These are phyloP conservation scores for Crithidia brevicula DNA, from an alignment of 208 protist species.

Conservation along the genomic window DNA sequence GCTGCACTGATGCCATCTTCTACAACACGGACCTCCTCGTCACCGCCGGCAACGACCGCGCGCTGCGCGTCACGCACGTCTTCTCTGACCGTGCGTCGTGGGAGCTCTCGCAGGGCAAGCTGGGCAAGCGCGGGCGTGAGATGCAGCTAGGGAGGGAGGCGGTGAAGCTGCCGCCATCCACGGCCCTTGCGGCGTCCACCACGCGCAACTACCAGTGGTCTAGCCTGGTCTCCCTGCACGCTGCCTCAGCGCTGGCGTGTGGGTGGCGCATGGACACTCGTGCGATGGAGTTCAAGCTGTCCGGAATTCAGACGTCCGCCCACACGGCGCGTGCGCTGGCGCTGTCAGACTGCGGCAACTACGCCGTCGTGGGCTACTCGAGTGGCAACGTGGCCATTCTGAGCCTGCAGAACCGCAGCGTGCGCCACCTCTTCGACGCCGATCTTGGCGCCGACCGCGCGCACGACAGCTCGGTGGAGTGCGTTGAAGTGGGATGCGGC, in stretches of 20 bases:
- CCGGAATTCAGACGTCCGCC: constrained; percentile 59
- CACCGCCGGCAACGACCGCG: constrained; percentile 76
- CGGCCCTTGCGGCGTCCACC: constrained; percentile 58
- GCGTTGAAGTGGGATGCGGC: constrained; percentile 75
- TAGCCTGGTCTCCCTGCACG: constrained; percentile 81
- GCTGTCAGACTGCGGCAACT: constrained; percentile 90
- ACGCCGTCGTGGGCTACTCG: constrained; percentile 85
- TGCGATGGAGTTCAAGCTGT: constrained; percentile 78
- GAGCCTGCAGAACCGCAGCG: constrained; percentile 80
- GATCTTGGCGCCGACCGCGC: constrained; percentile 39
- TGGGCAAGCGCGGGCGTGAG: constrained; percentile 76
- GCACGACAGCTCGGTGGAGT: constrained; percentile 76
- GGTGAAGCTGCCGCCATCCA: constrained; percentile 79
- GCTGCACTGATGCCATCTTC: constrained; percentile 80
- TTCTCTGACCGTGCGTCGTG: constrained; percentile 90
- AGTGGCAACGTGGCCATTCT: constrained; percentile 78
- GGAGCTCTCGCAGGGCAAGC: constrained; percentile 90
- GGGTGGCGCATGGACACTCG: constrained; percentile 89
- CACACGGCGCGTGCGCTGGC: constrained; percentile 81
- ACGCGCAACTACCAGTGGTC: constrained; percentile 90
- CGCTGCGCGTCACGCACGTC: constrained; percentile 88
- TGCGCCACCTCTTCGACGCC: constrained; percentile 77
- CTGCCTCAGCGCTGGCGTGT: constrained; percentile 66
- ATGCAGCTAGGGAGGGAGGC: constrained; percentile 56
- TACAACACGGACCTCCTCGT: constrained; percentile 88